phyloP scores from a whole-genome alignment of 148 eudicot species.

The Hydrangea macrophylla region DNA sequence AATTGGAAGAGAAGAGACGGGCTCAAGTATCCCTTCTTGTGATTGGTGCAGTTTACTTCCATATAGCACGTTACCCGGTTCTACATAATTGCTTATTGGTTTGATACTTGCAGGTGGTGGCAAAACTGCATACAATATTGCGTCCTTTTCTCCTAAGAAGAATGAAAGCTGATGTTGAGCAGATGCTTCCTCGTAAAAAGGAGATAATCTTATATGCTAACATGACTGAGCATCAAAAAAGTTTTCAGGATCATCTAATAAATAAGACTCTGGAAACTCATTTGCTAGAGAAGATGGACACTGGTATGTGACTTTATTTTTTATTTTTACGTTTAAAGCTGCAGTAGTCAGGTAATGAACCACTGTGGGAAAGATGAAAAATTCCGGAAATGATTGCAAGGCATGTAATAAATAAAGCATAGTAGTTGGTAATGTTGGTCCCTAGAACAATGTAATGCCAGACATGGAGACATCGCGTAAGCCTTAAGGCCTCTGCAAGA shows the following conservation, averaged over 20 bases:
- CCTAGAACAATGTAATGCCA: neutral
- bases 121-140: constrained; percentile 88
- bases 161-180: constrained; percentile 89
- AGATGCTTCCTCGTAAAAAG: constrained; percentile 80
- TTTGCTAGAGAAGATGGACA: constrained; percentile 38
- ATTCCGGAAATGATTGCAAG: too few relatives aligned
- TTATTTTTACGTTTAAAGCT: neutral
- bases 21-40: constrained; percentile 47
- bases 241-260: constrained; percentile 76
- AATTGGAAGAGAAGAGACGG: constrained; percentile 73
- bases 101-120: constrained; percentile 61
- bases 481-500: neutral
- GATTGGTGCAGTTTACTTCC: neutral
- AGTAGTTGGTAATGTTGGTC: neutral
- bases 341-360: neutral
- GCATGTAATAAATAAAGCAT: neutral
- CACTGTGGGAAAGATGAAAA: neutral
- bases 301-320: constrained; percentile 38
- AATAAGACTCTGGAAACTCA: constrained; percentile 61
- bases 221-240: constrained; percentile 82
- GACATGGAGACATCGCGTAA: neutral
- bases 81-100: neutral
- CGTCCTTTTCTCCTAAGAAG: constrained; percentile 95
- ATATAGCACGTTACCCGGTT: neutral
- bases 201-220: constrained; percentile 91